These are phyloP conservation scores for Leccinum solheimii DNA, from an alignment of 1,284 basidiomycete species.

Conservation along the genomic window DNA sequence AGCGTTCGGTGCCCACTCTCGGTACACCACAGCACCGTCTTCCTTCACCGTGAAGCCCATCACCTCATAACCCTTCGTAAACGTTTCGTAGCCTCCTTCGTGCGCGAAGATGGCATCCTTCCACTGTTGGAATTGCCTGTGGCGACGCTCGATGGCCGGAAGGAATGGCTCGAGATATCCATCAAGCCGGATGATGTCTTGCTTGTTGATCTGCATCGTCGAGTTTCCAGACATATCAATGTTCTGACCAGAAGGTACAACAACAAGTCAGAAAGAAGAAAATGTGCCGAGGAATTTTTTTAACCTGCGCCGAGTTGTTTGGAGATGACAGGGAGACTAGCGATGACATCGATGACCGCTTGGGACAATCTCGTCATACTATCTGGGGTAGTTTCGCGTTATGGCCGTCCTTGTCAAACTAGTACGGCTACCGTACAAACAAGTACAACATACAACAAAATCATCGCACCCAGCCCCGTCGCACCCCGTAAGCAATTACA, in stretches of 20 bases:
- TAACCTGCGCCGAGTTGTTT: conserved; percentile 4
- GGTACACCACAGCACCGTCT: conserved; percentile 77
- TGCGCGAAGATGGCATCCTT: conserved; percentile 69
- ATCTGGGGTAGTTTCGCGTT: not conserved
- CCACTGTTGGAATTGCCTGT: conserved; percentile 73
- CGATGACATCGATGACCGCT: not conserved
- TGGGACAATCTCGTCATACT: not conserved
- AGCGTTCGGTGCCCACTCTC: conserved; percentile 96
- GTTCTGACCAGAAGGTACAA: not conserved
- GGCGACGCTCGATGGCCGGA: conserved; percentile 69
- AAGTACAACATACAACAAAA: conserved; percentile 4
- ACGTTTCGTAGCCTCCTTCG: conserved; percentile 89
- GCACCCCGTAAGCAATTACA: conserved; percentile 29
- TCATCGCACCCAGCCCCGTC: conserved; percentile 29
- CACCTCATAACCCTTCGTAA: conserved; percentile 84
- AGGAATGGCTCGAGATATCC: conserved; percentile 77
- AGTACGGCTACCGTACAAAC: not conserved
- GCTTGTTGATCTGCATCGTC: conserved; percentile 49
- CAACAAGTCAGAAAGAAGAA: conserved; percentile 10
- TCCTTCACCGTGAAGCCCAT: conserved; percentile 80
- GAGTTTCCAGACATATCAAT: conserved; percentile 33
- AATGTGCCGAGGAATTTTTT: conserved; percentile 9
- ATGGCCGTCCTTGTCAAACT: not conserved
- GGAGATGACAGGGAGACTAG: not conserved
- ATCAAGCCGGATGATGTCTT: conserved; percentile 62